Evolutionary conservation across 495 filamentous ascomycete species (phyloP), one percentile per base, ranked within the genome.

Genomic region (Xylaria sp.): DNA sequence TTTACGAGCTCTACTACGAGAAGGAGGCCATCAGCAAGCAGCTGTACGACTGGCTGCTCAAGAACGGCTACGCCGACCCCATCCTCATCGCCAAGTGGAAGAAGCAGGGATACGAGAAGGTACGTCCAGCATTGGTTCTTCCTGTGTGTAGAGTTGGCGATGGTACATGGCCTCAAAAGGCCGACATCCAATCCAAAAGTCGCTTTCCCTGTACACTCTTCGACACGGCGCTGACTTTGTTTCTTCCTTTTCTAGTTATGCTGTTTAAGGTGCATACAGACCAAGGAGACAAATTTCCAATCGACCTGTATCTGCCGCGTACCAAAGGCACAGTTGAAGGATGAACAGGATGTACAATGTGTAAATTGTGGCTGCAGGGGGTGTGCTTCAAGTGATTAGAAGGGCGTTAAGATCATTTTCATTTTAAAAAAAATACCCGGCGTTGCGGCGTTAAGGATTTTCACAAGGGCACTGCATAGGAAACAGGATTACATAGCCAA

Each of bases 1-100:
- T 99, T 77, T 99, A 97, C 81, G 97, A 98, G 76, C 88, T 99
- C 31, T 99, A 98, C 84, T 99, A 98, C 82, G 92, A 97, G 79
- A 97, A 97, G 83, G 93, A 97, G 81, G 94, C 95, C 57, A 98
- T 99, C 81, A 91, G 88, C 71, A 94, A 93, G 80, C 85, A 88
- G 79, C 86, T 98, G 17, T 99, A 99, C 80, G 95, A 97, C 71
- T 99, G 93, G 92, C 84, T 98, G 75, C 85, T 98, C 57, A 99
- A 99, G 87, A 97, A 98, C 80, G 90, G 90, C 59, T 98, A 99
- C 80, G 96, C 93, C 12, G 96, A 99, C 84, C 88, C 92, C 24
- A 95, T 92, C 80, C 83, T 99, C 72, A 98, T 99, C 77, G 96
- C 96, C 19, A 98, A 99, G 83, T 99, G 96, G 96, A 99, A 99